phyloP scores from a whole-genome alignment of 2,329 filamentous ascomycete genomes.

The Tothia fuscella region DNA sequence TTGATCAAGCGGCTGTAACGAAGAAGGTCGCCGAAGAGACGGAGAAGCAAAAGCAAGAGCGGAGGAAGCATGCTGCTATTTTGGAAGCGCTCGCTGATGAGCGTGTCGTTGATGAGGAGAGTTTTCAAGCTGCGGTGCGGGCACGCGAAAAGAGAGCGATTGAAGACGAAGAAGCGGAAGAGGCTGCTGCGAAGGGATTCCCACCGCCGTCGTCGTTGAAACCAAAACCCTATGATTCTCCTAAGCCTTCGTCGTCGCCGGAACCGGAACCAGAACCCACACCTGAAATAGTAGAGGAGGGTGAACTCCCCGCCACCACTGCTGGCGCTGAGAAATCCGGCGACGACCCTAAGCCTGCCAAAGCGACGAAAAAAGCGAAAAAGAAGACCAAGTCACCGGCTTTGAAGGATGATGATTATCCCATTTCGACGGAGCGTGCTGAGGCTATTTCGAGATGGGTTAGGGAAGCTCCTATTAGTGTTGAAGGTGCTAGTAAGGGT shows the following conservation, averaged over 20 bases:
- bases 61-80: constrained; percentile 52
- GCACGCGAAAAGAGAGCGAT: constrained; percentile 46
- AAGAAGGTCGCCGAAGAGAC: constrained; percentile 23
- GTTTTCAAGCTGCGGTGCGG: constrained; percentile 50
- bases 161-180: constrained; percentile 41
- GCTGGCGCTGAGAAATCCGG: neutral
- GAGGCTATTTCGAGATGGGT: constrained; percentile 61
- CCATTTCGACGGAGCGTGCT: constrained; percentile 57
- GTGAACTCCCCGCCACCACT: neutral
- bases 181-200: constrained; percentile 6
- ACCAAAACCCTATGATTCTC: neutral
- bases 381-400: constrained; percentile 2
- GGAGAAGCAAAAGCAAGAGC: constrained; percentile 44
- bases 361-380: neutral
- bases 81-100: constrained; percentile 57
- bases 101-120: constrained; percentile 53
- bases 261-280: neutral
- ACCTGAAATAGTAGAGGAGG: no score
- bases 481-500: constrained; percentile 21
- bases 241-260: no score
- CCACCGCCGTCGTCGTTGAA: neutral
- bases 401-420: constrained; percentile 54
- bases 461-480: constrained; percentile 30
- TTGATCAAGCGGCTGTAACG: neutral
- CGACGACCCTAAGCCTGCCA: neutral